Percentiles rank a stretch among this genome's conserved stretches.
These are phyloP conservation scores for Cryptosporidium tyzzeri DNA, from an alignment of 169 alveolate genomes.

Conservation along the genomic window DNA sequence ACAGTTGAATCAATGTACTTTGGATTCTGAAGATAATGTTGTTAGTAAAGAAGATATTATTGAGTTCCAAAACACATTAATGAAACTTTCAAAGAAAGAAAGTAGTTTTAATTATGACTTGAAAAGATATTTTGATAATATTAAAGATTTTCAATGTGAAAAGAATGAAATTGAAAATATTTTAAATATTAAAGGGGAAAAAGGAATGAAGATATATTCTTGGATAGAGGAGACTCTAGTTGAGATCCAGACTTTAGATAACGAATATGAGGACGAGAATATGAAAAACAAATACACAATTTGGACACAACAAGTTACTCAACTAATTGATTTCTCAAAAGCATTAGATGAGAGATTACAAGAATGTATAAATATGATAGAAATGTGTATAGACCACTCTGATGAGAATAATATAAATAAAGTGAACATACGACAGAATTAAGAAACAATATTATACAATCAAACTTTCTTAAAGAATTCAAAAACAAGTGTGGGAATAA, in stretches of 20 bases:
- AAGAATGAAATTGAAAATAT: not conserved
- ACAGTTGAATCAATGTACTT: slow-evolving; percentile 40
- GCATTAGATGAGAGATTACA: slow-evolving; percentile 17
- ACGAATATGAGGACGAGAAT: slow-evolving; percentile 1
- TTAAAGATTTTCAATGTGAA: slow-evolving; percentile 12
- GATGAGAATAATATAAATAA: not conserved
- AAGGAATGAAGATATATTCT: not conserved
- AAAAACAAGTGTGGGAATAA: not conserved
- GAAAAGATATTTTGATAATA: not conserved
- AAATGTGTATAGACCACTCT: slow-evolving; percentile 4
- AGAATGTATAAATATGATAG: slow-evolving; percentile 2
- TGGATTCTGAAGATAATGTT: slow-evolving; percentile 15
- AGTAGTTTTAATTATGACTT: slow-evolving; percentile 13
- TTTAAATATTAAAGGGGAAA: slow-evolving; percentile 5
- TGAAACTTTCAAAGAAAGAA: slow-evolving; percentile 6
- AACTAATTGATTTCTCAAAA: slow-evolving; percentile 11
- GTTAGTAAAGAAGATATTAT: slow-evolving; percentile 15
- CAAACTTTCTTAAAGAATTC: not conserved
- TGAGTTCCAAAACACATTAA: slow-evolving; percentile 13
- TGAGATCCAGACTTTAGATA: not conserved
- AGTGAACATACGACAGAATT: not conserved
- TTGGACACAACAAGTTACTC: slow-evolving; percentile 25
- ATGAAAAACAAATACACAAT: not conserved
- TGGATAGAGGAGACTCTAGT: slow-evolving; percentile 22
- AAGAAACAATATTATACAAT: not conserved